These are phyloP conservation scores for Cystobasidiopsis lactophilus DNA, from an alignment of 768 basidiomycete genomes.

Conservation along the genomic window DNA sequence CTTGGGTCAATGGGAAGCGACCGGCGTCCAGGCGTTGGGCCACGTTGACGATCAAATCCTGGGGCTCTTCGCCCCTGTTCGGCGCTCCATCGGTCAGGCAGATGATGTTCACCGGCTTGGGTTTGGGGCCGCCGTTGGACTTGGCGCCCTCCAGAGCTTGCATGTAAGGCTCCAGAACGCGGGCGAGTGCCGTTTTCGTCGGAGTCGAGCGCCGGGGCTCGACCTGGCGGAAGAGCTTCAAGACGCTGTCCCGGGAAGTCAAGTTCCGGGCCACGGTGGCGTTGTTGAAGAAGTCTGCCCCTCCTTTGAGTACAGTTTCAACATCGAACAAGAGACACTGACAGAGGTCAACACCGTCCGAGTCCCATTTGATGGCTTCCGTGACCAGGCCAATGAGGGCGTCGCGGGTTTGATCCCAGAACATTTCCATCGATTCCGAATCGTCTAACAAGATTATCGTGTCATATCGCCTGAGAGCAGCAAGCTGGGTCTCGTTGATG, in stretches of 20 bases:
- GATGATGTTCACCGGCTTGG: conserved; percentile 15
- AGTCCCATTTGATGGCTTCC: conserved; percentile 6
- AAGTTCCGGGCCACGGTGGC: not conserved
- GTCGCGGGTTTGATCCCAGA: conserved; percentile 8
- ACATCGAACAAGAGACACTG: not conserved
- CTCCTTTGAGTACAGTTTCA: not conserved
- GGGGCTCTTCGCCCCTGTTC: conserved; percentile 9
- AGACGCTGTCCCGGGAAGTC: conserved; percentile 4
- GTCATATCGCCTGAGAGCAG: conserved; percentile 9
- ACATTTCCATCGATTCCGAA: conserved; percentile 10
- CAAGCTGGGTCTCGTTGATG: conserved; percentile 6
- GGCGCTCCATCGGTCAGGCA: conserved; percentile 16
- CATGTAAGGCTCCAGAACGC: conserved; percentile 16
- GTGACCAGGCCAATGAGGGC: conserved; percentile 4
- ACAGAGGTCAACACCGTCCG: conserved; percentile 7
- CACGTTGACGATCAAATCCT: conserved; percentile 5
- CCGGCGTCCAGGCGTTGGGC: conserved; percentile 17
- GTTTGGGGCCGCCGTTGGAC: not conserved
- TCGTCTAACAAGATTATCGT: conserved; percentile 11
- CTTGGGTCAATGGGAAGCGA: conserved; percentile 25
- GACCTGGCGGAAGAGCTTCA: conserved; percentile 12
- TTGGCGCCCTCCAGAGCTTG: conserved; percentile 6
- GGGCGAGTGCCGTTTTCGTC: conserved; percentile 7
- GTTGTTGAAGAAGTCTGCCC: conserved; percentile 14
- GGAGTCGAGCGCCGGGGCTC: conserved; percentile 13